Percentiles rank a stretch among this genome's conserved stretches.
Conservation (phyloP, 345 rosid genomes). For the Aegle marmelos region DNA sequence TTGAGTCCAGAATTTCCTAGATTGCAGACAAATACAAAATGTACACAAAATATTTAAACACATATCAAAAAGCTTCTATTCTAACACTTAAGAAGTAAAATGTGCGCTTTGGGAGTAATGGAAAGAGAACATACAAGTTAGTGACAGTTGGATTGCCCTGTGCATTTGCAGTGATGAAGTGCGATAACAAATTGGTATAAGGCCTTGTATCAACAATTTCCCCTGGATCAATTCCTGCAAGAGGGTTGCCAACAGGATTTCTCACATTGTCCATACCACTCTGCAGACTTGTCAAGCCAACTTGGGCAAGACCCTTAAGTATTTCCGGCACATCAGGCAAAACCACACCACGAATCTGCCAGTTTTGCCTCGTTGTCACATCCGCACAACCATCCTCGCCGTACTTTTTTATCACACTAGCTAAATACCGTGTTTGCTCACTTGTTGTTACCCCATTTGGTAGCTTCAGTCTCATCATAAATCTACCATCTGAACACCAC, state of each 20-base stretch:
- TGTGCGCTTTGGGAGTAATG: not conserved
- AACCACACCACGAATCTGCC: conserved; percentile 95
- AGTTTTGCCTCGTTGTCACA: conserved; percentile 91
- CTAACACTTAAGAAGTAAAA: not conserved
- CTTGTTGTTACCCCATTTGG: conserved; percentile 97
- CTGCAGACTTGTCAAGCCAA: conserved; percentile 86
- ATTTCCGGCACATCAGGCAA: conserved; percentile 89
- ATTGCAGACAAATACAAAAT: not conserved
- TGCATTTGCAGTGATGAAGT: conserved; percentile 72
- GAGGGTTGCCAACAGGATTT: conserved; percentile 91
- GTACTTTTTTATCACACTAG: conserved; percentile 81
- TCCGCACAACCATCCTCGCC: conserved; percentile 96
- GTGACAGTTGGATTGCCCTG: conserved; percentile 65
- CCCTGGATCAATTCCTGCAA: conserved; percentile 86
- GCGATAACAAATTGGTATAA: conserved; percentile 72
- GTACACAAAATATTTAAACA: not conserved
- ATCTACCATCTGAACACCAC: conserved; percentile 68
- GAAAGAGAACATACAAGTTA: conserved; percentile 58
- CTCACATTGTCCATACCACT: conserved; percentile 99
- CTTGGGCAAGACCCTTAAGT: conserved; percentile 69
- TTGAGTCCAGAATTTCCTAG: not conserved
- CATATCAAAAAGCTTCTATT: not conserved
- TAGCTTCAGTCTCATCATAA: conserved; percentile 95
- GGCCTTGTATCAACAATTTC: conserved; percentile 93
- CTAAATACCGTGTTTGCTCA: conserved; percentile 77